Evolutionary conservation across 805 yeast genomes (phyloP), one percentile per base, ranked within the genome.

Genomic region (Ogataea methanolica): DNA sequence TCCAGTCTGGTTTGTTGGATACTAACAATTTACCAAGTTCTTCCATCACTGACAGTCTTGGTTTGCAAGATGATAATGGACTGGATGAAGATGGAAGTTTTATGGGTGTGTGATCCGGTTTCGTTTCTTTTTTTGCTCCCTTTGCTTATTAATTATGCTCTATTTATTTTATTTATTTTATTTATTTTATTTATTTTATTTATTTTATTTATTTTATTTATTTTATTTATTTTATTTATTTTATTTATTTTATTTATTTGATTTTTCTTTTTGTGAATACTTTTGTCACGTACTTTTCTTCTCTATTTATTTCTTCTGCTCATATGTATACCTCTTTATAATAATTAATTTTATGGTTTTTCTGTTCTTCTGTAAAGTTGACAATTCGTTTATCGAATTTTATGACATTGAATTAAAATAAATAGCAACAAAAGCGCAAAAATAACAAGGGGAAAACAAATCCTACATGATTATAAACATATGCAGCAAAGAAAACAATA

Each of bases 21-120:
- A 74, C 83, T 4, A 72, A 78, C 55, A 78, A 78, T 47, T 63
- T 79, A 40, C 84, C 84, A 1, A 78, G 83, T 55, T 79, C 79
- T 34, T 59, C 67, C 1, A 61, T 65, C 38, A 60, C 65, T 6
- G 66, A 78, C 53, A 72, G 67, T 46, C 59, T 79, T 50, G 82
- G 78, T 16, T 66, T 78, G 16, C 76, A 74, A 72, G 80, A 75
- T 50, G 76, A 73, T 26, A 77, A 72, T 49, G 72, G 76, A 33
- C 65, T 76, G 31, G 74, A 74, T 72, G 78, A 74, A 49, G 79
- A 77, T 22, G 76, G 67, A 17, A 48, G 46, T 1, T 63, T 63
- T 35, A 54, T 62, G 50, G 59, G 58, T 6, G 60, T 54, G 26
- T 51, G 37, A 39, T 26, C 15, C 6, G 6, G 3, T 16, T 15